Evolutionary conservation across 768 basidiomycete species (phyloP), one percentile per base, ranked within the genome.

Genomic region (Termitomyces bulborhizus): DNA sequence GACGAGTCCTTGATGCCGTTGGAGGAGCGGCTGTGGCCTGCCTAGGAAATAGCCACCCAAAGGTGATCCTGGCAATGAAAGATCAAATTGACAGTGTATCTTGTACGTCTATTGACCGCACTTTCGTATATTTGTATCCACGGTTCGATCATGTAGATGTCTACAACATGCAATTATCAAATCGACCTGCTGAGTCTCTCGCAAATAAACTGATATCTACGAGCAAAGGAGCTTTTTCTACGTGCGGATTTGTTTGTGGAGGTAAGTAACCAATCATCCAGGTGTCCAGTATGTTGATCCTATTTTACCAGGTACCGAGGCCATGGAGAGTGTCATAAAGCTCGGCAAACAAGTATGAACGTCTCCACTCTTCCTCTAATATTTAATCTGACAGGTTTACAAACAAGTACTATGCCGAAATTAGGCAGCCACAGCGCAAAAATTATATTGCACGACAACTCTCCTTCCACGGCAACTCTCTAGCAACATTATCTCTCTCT

Each of bases 281-380:
- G 5, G 26, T 13, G n/a, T 27, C 12, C 16, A 54, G 8, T 3
- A 7, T 1, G 41, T 37, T 36, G 3, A 39, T 58, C n/a, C 8
- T 7, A 32, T 37, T 47, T 34, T 27, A 51, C 18, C 27, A 92
- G 90, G 91, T 46, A 87, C 91, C 2, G 93, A 95, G 68, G 91
- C 92, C 0, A 89, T 93, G 87, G 93, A 95, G 60, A 80, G 82
- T 55, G 85, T 83, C n/a, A 76, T 93, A 53, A 95, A 95, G 69
- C 77, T 91, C 2, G 82, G 85, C 31, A 80, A 86, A 62, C 91
- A 93, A 74, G 86, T 88, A 64, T 13, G 71, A 61, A 21, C 18
- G 51, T 42, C 6, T 49, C 11, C 52, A 26, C 52, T 57, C 34
- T 47, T 57, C 31, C 46, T 36, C 15, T 51, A 21, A 18, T 16